phyloP scores from a whole-genome alignment of 129 eudicot species.

The Lonicera japonica region DNA sequence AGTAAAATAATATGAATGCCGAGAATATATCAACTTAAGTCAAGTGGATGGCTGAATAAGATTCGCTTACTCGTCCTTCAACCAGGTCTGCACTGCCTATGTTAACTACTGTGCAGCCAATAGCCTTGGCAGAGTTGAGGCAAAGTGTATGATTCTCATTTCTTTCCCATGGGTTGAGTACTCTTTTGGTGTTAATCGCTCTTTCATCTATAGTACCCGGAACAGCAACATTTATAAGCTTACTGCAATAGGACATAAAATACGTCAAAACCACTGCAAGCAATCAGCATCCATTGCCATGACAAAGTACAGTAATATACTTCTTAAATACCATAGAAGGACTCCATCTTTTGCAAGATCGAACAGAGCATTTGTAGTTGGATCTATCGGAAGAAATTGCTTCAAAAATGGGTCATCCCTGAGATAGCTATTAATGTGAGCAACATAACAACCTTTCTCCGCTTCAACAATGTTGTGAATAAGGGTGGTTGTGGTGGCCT shows the following conservation, averaged over 20 bases:
- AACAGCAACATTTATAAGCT: slow-evolving; percentile 93
- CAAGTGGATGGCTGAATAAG: background rate
- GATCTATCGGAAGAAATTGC: slow-evolving; percentile 94
- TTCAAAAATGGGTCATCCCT: slow-evolving; percentile 84
- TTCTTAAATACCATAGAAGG: slow-evolving; percentile 71
- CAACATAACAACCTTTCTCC: slow-evolving; percentile 87
- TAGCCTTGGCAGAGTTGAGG: slow-evolving; percentile 98
- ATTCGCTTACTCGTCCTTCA: slow-evolving; percentile 80
- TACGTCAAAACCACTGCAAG: slow-evolving; percentile 13
- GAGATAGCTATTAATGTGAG: slow-evolving; percentile 90
- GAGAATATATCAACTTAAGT: background rate
- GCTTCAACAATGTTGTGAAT: slow-evolving; percentile 81
- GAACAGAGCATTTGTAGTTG: slow-evolving; percentile 66
- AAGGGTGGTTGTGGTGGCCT: slow-evolving; percentile 81
- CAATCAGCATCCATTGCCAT: background rate
- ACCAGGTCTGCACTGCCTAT: slow-evolving; percentile 84
- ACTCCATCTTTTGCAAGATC: slow-evolving; percentile 93
- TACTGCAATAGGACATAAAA: slow-evolving; percentile 47
- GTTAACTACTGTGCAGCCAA: slow-evolving; percentile 97
- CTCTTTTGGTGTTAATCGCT: slow-evolving; percentile 80
- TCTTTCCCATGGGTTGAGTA: slow-evolving; percentile 96
- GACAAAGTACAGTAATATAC: slow-evolving; percentile 18
- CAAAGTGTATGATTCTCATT: slow-evolving; percentile 96
- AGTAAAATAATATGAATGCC: background rate
- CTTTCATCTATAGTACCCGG: slow-evolving; percentile 91